A percentile compares a stretch with the other conserved stretches of the same genome.
Conservation (phyloP, 108 stramenopile genomes). For the Stephanodiscus minutulus region DNA sequence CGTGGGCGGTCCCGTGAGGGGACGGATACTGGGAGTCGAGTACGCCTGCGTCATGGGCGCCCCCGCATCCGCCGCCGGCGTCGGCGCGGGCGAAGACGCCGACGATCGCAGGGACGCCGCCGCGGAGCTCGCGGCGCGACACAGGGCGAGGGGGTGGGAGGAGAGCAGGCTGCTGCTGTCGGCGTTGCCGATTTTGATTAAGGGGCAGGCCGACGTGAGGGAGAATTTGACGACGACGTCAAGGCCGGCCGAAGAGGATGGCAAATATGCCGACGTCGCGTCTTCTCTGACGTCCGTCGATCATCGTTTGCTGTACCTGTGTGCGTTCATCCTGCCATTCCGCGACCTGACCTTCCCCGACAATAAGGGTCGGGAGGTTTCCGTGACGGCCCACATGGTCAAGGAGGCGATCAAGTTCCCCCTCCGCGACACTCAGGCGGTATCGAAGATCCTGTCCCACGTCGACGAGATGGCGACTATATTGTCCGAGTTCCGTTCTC, state of each 20-base stretch:
- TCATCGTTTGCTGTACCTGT: slow-evolving; percentile 61
- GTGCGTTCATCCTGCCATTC: slow-evolving; percentile 70
- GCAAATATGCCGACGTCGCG: slow-evolving; percentile 3
- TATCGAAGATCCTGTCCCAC: slow-evolving; percentile 49
- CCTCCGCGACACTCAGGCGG: slow-evolving; percentile 61
- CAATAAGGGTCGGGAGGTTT: slow-evolving; percentile 50
- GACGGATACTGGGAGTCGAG: slow-evolving; percentile 39
- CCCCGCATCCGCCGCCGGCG: neutral
- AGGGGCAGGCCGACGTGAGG: slow-evolving; percentile 37
- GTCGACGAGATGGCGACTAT: slow-evolving; percentile 66
- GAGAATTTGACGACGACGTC: slow-evolving; percentile 9
- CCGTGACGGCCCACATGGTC: slow-evolving; percentile 70
- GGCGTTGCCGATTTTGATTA: slow-evolving; percentile 37
- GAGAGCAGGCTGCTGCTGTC: slow-evolving; percentile 42
- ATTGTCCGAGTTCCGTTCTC: slow-evolving; percentile 42
- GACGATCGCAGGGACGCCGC: slow-evolving; percentile 5
- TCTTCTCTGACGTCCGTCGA: slow-evolving; percentile 44
- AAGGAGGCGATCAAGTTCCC: slow-evolving; percentile 82
- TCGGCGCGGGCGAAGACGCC: neutral
- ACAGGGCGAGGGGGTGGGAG: slow-evolving; percentile 48
- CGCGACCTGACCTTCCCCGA: slow-evolving; percentile 62
- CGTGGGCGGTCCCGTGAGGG: slow-evolving; percentile 43
- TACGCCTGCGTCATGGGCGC: slow-evolving; percentile 39
- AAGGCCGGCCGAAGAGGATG: neutral
- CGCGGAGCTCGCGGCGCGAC: slow-evolving; percentile 35